Evolutionary conservation across 148 eudicot species (phyloP), one percentile per base, ranked within the genome.

Genomic region (Mesembryanthemum crystallinum): DNA sequence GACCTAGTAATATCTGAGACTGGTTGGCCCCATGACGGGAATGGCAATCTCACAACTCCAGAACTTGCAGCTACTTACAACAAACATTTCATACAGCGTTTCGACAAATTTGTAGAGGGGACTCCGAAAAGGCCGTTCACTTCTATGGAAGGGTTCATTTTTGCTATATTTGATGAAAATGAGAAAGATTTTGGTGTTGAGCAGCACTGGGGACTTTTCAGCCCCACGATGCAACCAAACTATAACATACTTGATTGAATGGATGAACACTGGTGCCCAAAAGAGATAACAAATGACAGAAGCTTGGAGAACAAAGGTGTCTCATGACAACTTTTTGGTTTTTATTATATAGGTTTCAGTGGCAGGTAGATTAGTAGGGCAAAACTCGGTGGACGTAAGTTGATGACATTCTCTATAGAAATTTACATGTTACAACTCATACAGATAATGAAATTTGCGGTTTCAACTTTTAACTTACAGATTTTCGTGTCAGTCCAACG

Each of bases 11-110:
- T 87, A 43, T 78, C 87, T 0, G 87, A 87, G 67, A 85, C 61
- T 9, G 83, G 88, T 24, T 87, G 87, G 88, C 86, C 88, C 1
- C 71, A 73, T 70, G 88, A 54, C 15, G 86, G 88, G 43, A 83
- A 87, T 71, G 85, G 85, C 17, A 9, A 83, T 69, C 23, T 80
- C 51, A 85, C 86, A 15, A 82, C 87, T 10, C 73, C 81, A 3
- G 83, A 72, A 12, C 74, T 73, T 32, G 90, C 88, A 21, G 64
- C 69, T 15, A 81, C 82, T 49, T 85, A 83, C 70, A 85, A 81
- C 68, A 64, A 45, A 39, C 76, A 83, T 62, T 77, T 78, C 21
- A 61, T 75, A 7, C 20, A 17, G 51, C 83, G 45, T 54, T 54
- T 76, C 3, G 13, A 42, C 24, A 32, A 7, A 52, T 17, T 18